These are phyloP conservation scores for Lasiosphaeria miniovina DNA, from an alignment of 495 filamentous ascomycete species.

Conservation along the genomic window DNA sequence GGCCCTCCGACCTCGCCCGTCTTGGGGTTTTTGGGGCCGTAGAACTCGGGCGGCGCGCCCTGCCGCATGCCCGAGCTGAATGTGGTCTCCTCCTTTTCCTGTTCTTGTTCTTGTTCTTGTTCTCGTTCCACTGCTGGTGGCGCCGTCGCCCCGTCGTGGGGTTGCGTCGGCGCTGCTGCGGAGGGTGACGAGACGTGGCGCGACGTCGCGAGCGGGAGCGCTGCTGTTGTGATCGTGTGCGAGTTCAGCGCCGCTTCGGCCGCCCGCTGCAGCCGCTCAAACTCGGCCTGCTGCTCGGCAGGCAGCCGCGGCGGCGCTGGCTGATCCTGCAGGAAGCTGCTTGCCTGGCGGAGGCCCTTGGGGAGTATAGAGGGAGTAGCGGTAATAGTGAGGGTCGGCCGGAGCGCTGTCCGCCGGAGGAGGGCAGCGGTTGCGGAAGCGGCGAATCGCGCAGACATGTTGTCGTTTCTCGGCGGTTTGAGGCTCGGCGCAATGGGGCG, in stretches of 20 bases:
- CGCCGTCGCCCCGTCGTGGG: neutral
- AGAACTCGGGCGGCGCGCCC: constrained; percentile 86
- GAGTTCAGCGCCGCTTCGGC: constrained; percentile 36
- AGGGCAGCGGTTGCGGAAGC: neutral
- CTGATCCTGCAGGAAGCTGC: constrained; percentile 34
- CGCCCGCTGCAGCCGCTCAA: constrained; percentile 74
- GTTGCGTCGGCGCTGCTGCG: neutral
- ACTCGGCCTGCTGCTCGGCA: constrained; percentile 85
- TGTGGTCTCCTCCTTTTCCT: constrained; percentile 1
- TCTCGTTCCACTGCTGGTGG: constrained; percentile 3
- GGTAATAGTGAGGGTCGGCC: neutral
- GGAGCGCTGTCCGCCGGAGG: neutral
- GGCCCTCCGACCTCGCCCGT: constrained; percentile 96
- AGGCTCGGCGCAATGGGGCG: too few species aligned
- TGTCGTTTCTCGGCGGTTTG: too few species aligned
- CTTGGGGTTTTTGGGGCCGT: constrained; percentile 87
- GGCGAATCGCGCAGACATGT: too few species aligned
- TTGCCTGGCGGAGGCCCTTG: neutral
- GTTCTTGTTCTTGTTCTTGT: constrained; percentile 13
- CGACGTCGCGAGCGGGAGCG: constrained; percentile 18
- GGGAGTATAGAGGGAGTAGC: neutral
- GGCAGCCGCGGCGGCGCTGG: constrained; percentile 83
- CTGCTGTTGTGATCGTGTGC: constrained; percentile 24
- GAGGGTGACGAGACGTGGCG: constrained; percentile 24
- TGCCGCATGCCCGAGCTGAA: constrained; percentile 40